Percentiles rank a stretch among this genome's conserved stretches.
Conservation (phyloP, 345 rosid species). For the Excoecaria agallocha region DNA sequence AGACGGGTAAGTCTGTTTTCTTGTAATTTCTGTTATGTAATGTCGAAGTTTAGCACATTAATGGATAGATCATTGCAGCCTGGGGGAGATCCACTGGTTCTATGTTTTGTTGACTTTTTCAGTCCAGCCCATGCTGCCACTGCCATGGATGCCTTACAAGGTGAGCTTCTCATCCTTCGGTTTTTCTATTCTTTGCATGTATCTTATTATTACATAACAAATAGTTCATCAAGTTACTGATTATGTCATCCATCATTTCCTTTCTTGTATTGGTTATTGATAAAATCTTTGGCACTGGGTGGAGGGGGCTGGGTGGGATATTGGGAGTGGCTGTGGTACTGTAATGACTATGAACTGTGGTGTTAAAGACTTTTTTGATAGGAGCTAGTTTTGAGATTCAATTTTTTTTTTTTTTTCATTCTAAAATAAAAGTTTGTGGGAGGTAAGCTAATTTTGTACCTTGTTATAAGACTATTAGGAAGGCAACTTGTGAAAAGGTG, state of each 20-base stretch:
- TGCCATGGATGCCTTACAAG: conserved; percentile 70
- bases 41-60: conserved; percentile 7
- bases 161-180: conserved; percentile 31
- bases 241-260: background rate
- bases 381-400: too few relatives aligned
- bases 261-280: too few relatives aligned
- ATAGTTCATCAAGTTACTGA: background rate
- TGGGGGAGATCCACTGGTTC: conserved; percentile 52
- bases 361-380: too few relatives aligned
- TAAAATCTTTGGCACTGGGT: background rate
- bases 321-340: too few relatives aligned
- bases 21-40: background rate
- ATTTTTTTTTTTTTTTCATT: too few relatives aligned
- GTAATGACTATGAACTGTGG: too few relatives aligned
- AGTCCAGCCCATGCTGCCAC: conserved; percentile 71
- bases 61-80: conserved; percentile 42
- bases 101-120: conserved; percentile 68
- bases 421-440: background rate
- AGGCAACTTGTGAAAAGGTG: background rate
- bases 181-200: background rate
- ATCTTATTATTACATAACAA: background rate
- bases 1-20: conserved; percentile 44
- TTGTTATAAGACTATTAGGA: too few relatives aligned
- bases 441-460: background rate
- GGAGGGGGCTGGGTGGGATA: too few relatives aligned